Percentiles rank a stretch among this genome's conserved stretches.
Evolutionary conservation across 192 early-diverging fungal species (phyloP).

Genomic region (Pecoramyces ruminantium): DNA sequence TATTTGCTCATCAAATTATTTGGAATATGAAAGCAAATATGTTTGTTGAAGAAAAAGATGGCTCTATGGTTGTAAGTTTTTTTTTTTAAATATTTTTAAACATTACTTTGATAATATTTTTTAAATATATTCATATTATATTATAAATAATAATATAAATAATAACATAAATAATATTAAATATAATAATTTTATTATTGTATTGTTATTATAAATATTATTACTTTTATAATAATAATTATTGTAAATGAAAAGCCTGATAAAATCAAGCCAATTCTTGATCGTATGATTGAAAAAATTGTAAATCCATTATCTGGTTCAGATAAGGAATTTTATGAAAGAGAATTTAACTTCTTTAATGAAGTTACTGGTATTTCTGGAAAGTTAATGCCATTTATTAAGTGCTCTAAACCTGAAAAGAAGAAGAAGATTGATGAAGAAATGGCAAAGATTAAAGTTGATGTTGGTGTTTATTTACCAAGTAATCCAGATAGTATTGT

Average conservation of each 20-base stretch:
- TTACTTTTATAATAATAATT: too few relatives aligned
- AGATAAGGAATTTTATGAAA: constrained; percentile 82
- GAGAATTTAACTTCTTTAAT: constrained; percentile 91
- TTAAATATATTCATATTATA: too few relatives aligned
- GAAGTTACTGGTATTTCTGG: constrained; percentile 96
- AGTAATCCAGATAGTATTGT: constrained; percentile 92
- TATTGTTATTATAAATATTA: too few relatives aligned
- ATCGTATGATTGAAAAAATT: constrained; percentile 71
- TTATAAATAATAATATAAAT: too few relatives aligned
- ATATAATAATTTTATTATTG: too few relatives aligned
- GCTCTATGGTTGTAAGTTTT: constrained; percentile 5
- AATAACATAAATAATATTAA: too few relatives aligned
- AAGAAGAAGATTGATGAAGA: constrained; percentile 99
- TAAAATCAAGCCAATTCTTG: constrained; percentile 71
- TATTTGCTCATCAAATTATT: constrained; percentile 98
- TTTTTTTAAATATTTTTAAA: not conserved
- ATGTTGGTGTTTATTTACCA: constrained; percentile 92
- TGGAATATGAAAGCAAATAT: constrained; percentile 99
- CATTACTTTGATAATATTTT: too few relatives aligned
- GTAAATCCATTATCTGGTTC: constrained; percentile 65
- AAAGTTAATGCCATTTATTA: constrained; percentile 84
- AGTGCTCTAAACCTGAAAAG: constrained; percentile 80
- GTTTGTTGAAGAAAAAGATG: constrained; percentile 50
- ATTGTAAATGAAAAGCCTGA: constrained; percentile 35
- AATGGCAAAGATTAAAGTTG: constrained; percentile 80